These are phyloP conservation scores for Neopestalotiopsis sp. DNA, from an alignment of 2,329 filamentous ascomycete genomes.

Conservation along the genomic window DNA sequence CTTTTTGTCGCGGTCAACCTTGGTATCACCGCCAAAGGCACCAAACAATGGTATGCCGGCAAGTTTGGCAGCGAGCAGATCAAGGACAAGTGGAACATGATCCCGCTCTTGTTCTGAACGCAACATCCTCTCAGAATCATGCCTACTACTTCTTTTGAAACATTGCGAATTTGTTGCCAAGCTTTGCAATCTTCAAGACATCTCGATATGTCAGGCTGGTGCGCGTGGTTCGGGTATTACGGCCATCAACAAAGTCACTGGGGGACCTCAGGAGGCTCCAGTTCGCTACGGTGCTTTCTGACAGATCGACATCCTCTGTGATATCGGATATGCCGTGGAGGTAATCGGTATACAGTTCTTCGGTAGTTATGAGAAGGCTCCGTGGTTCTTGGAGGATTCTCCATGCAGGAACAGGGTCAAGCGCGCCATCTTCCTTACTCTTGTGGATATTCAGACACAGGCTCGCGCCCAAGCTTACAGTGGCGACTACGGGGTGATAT, in stretches of 20 bases:
- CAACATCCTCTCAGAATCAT: constrained; percentile 1
- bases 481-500: constrained; percentile 88
- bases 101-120: constrained; percentile 68
- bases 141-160: constrained; percentile 43
- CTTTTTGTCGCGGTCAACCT: constrained; percentile 81
- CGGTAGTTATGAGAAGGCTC: constrained; percentile 77
- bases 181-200: constrained; percentile 79
- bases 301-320: constrained; percentile 69
- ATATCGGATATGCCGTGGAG: constrained; percentile 77
- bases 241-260: constrained; percentile 52
- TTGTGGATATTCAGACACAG: constrained; percentile 79
- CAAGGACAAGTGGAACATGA: constrained; percentile 72
- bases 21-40: constrained; percentile 79
- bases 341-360: constrained; percentile 69
- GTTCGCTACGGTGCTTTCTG: constrained; percentile 67
- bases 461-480: constrained; percentile 80
- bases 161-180: constrained; percentile 70
- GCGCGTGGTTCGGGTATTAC: constrained; percentile 62
- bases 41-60: constrained; percentile 76
- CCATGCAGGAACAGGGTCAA: constrained; percentile 56
- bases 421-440: constrained; percentile 64
- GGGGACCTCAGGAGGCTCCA: constrained; percentile 68
- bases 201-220: constrained; percentile 84
- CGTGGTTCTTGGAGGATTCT: constrained; percentile 82
- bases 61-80: constrained; percentile 75